Base-by-base conservation (phyloP, 345 rosid species). In the Pistacia atlantica region DNA sequence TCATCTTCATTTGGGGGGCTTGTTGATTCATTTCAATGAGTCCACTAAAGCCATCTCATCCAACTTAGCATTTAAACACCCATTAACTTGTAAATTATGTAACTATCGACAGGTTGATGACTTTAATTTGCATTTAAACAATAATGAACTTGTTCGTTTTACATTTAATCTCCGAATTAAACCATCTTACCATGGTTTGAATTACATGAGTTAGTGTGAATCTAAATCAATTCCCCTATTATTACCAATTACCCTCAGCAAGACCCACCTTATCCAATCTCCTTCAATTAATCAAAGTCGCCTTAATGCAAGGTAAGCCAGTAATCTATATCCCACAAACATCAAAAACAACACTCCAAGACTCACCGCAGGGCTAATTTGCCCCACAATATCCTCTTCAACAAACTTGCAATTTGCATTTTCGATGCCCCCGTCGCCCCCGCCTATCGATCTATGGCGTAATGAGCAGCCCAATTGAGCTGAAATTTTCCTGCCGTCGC, bases 271-370 rank as follows among this genome's bases (percentile, higher is more conserved):
- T 2, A 49, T 9, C 57, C 57, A 16, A 13, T 18, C 17, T 54
- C 18, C 57, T 28, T 81, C 81, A 81, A 54, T 42, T 7, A 73
- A 61, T 79, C 85, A 86, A 33, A 87, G 80, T 64, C 96, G 90
- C 82, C 89, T 89, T 67, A 95, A 72, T 2, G 97, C 95, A 49
- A 95, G 84, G 77, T 95, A 95, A 8, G 99, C 99, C 79, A 95
- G 46, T 38, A 91, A 60, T 71, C 99, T 84, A 73, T 91, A 95
- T 56, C 97, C 99, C 61, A 90, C 80, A 66, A 93, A 91, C 99
- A 95, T 95, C 13, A 87, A 62, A 48, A 88, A 22, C 83, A 95
- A 57, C 46, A 76, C 83, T 0, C 90, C 75, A 38, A 88, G 78
- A 71, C 96, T 84, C 33, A 81, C 54, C 67, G 49, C 77, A 0